Conservation (phyloP, 164 flowering plant genomes). For the Tinospora cordifolia region DNA sequence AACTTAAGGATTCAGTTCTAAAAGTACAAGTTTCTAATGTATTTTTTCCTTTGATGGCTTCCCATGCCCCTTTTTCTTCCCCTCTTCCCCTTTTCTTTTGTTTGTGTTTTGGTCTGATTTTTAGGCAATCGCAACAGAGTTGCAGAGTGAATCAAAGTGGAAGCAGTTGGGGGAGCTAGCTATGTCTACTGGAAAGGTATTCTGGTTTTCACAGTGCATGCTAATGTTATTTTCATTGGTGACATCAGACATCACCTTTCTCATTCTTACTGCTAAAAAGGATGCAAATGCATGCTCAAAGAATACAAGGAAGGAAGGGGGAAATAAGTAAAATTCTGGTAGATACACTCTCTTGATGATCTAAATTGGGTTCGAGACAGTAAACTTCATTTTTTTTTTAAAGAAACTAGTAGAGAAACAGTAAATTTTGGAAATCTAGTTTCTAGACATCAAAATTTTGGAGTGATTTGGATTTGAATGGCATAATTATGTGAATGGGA, state of each 20-base stretch:
- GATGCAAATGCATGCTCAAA: no score
- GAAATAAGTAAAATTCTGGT: no score
- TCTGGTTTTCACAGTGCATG: neutral
- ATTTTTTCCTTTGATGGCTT: neutral
- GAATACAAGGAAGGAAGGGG: no score
- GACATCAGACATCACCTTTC: no score
- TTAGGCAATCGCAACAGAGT: conserved; percentile 80
- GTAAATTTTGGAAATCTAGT: no score
- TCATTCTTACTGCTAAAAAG: no score
- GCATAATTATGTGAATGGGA: neutral
- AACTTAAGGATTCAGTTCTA: no score
- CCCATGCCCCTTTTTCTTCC: neutral
- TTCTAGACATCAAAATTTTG: neutral
- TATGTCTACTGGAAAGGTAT: conserved; percentile 91
- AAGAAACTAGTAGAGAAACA: no score
- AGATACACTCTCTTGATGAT: no score
- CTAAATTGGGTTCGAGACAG: neutral
- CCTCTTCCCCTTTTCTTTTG: neutral
- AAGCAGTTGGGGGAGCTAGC: conserved; percentile 96
- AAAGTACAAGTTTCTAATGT: neutral
- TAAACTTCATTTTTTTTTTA: no score
- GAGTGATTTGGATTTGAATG: neutral
- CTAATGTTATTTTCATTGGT: neutral
- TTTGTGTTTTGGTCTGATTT: conserved; percentile 5
- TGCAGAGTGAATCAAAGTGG: conserved; percentile 91